These are phyloP conservation scores for Colletotrichum cereale DNA, from an alignment of 2,329 filamentous ascomycete species.

Conservation along the genomic window DNA sequence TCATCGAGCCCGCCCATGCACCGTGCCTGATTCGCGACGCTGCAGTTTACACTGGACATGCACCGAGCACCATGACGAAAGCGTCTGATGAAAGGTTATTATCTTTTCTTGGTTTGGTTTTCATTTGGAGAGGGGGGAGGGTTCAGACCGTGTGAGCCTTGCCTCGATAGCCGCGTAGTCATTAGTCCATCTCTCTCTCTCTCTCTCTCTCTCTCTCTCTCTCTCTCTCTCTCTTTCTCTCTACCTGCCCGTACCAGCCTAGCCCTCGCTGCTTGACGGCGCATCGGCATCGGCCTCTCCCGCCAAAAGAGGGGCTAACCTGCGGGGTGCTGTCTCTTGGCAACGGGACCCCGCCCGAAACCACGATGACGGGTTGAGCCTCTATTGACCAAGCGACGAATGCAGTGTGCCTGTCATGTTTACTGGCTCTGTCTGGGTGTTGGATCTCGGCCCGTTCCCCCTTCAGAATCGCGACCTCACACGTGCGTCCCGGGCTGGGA, in stretches of 20 bases:
- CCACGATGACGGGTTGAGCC: not conserved
- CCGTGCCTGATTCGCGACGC: not conserved
- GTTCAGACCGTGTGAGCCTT: not conserved
- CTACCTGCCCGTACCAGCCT: too few relatives aligned
- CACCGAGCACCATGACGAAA: not conserved
- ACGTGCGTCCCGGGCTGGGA: not conserved
- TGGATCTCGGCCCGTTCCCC: not conserved
- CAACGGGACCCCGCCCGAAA: constrained; percentile 4
- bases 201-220: too few relatives aligned
- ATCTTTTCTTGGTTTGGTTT: not conserved
- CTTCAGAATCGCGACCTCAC: not conserved
- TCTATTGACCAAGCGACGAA: not conserved
- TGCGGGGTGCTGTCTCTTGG: not conserved
- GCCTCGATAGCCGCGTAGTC: not conserved
- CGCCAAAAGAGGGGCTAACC: not conserved
- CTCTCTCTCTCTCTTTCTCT: too few relatives aligned
- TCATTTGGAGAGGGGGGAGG: too few relatives aligned
- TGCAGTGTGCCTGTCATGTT: too few relatives aligned
- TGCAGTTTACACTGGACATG: not conserved
- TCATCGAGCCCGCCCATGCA: not conserved
- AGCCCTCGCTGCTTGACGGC: too few relatives aligned
- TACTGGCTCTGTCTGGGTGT: not conserved
- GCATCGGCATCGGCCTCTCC: not conserved
- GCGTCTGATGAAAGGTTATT: not conserved
- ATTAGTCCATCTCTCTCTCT: too few relatives aligned